phyloP scores from a whole-genome alignment of 2,329 filamentous ascomycete species.

The Zalaria sp. region DNA sequence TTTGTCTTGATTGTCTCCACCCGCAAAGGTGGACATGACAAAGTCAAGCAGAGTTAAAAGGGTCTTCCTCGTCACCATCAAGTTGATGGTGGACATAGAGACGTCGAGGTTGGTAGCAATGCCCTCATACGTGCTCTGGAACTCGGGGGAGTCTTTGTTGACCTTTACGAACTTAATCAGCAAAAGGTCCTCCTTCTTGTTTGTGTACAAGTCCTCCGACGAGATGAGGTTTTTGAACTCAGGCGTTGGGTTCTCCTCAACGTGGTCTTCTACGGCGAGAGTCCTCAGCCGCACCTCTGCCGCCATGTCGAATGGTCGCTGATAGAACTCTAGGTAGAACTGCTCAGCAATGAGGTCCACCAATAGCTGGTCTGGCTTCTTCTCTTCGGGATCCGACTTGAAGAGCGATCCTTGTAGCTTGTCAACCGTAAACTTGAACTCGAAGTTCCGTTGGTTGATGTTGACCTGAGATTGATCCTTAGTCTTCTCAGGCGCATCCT shows the following conservation, averaged over 20 bases:
- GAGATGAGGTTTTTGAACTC: constrained; percentile 98
- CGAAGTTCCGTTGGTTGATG: constrained; percentile 79
- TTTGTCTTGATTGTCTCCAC: constrained; percentile 10
- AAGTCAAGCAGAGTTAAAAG: constrained; percentile 88
- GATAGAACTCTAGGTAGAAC: constrained; percentile 77
- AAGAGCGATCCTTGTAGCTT: constrained; percentile 87
- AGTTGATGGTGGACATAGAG: constrained; percentile 84
- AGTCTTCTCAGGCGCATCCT: constrained; percentile 46
- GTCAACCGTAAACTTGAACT: constrained; percentile 94
- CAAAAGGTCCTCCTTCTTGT: constrained; percentile 68
- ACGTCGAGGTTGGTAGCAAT: constrained; percentile 89
- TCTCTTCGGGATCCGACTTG: constrained; percentile 65
- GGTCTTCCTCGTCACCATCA: constrained; percentile 87
- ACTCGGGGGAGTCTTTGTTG: constrained; percentile 82
- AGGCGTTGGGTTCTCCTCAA: constrained; percentile 67
- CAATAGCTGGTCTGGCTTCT: constrained; percentile 63
- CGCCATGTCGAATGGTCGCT: constrained; percentile 81
- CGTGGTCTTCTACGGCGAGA: constrained; percentile 84
- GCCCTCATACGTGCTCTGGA: constrained; percentile 80
- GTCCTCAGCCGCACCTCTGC: constrained; percentile 81
- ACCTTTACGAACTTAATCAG: constrained; percentile 81
- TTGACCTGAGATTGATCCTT: constrained; percentile 30
- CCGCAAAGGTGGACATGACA: constrained; percentile 77
- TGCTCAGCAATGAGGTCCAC: constrained; percentile 84
- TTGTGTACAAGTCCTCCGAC: constrained; percentile 58